Evolutionary conservation across 164 flowering plant genomes (phyloP).

Genomic region (Annona squamosa): DNA sequence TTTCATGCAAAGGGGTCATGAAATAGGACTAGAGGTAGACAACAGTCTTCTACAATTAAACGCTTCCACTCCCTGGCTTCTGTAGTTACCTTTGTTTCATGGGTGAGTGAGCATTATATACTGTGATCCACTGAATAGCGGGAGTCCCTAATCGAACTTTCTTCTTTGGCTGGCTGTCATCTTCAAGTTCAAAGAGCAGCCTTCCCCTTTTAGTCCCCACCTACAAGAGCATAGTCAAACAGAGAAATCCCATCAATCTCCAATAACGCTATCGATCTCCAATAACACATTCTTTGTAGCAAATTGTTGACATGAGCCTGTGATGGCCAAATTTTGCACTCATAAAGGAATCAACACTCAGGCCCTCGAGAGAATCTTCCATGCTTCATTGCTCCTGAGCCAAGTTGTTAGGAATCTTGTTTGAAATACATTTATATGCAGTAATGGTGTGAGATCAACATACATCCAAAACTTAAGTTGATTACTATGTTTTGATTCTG

Average conservation of each 20-base stretch:
- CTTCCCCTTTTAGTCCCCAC: constrained; percentile 86
- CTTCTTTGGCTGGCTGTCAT: constrained; percentile 85
- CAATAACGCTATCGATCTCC: neutral
- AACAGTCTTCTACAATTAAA: neutral
- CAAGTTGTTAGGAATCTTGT: neutral
- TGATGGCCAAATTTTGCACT: neutral
- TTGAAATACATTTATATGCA: neutral
- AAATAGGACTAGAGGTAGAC: neutral
- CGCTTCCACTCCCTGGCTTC: neutral
- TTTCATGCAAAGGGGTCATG: neutral
- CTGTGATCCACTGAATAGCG: constrained; percentile 90
- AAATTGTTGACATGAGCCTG: neutral
- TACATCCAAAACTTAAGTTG: neutral
- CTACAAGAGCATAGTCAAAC: constrained; percentile 16
- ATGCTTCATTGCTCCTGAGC: neutral
- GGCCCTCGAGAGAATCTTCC: neutral
- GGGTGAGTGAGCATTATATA: constrained; percentile 79
- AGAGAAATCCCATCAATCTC: neutral
- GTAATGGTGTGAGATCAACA: neutral
- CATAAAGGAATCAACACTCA: neutral
- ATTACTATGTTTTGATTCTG: neutral
- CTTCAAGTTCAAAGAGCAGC: constrained; percentile 61
- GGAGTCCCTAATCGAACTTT: constrained; percentile 80
- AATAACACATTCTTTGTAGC: neutral
- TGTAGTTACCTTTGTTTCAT: constrained; percentile 81